These are phyloP conservation scores for Solanum paucissectum DNA, from an alignment of 257 asterid species.

Conservation along the genomic window DNA sequence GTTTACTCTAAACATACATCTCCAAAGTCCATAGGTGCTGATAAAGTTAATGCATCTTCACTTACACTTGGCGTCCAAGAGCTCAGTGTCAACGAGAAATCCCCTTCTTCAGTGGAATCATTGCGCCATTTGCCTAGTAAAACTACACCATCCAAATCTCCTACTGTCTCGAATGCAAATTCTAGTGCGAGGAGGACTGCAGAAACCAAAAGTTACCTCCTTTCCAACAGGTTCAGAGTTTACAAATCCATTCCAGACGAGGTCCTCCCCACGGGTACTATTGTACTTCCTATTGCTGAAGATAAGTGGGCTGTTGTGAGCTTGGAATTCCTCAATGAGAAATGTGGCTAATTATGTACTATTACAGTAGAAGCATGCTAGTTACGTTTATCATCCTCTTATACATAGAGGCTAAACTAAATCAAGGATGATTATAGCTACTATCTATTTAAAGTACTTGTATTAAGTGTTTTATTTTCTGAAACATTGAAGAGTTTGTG, in stretches of 20 bases:
- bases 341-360: neutral
- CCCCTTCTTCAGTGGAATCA: neutral
- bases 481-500: neutral
- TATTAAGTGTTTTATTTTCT: neutral
- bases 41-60: neutral
- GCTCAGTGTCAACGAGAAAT: neutral
- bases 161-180: neutral
- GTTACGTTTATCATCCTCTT: neutral
- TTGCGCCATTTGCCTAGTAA: neutral
- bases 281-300: conserved; percentile 33
- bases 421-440: neutral
- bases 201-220: conserved; percentile 22
- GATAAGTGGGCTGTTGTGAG: conserved; percentile 26
- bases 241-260: conserved; percentile 27
- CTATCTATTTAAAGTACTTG: neutral
- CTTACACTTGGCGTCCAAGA: neutral
- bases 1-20: neutral
- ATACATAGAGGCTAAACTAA: neutral
- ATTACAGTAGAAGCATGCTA: neutral
- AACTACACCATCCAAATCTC: neutral
- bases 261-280: conserved; percentile 18
- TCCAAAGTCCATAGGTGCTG: neutral
- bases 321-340: conserved; percentile 26
- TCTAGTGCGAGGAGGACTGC: neutral
- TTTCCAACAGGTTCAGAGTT: conserved; percentile 21